Base-by-base conservation (phyloP, 306 rosid genomes). In the Betula pendula region DNA sequence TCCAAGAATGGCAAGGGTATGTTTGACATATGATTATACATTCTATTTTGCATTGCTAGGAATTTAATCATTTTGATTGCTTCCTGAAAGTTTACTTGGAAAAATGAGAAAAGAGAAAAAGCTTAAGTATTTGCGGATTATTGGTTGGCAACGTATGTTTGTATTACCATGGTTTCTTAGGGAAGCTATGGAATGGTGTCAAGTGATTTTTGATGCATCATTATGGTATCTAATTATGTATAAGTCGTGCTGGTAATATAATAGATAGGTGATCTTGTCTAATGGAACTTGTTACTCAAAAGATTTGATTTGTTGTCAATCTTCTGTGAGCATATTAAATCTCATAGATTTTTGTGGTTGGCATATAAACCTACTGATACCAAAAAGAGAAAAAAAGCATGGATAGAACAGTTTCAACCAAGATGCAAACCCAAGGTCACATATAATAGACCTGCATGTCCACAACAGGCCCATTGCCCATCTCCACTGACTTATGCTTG, bases 1-100 rank as follows among this genome's bases (percentile, higher is more conserved):
- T 89, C 59, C 80, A 81, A 86, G 99, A 93, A 93, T 96, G 99
- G 99, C 87, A 81, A 81, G 92, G 94, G 99, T 96, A 90, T 71
- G 92, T 63, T 65, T 79, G 38, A 29, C 67, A 8, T 40, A 2
- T 63, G 48, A 40, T 7, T 69, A 25, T 53, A 65, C 70, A 47
- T 48, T 51, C 20, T 25, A 8, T 3, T 72, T 38, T 66, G 53
- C 6, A 19, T 38, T 70, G 19, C 49, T 5, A 42, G 45, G 40
- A 50, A 56, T 62, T 7, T 31, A 19, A 56, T 45, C 25, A 45
- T 47, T 47, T 60, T 60, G 53, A 35, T 53, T n/a, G 51, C 48
- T 40, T 73, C 48, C 5, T 74, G 68, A 67, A 56, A 51, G 25
- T 20, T 51, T 63, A 70, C 69, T 70, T 13, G 25, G 22, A 29